Conservation (phyloP, 495 filamentous ascomycete genomes). For the Terfezia boudieri region DNA sequence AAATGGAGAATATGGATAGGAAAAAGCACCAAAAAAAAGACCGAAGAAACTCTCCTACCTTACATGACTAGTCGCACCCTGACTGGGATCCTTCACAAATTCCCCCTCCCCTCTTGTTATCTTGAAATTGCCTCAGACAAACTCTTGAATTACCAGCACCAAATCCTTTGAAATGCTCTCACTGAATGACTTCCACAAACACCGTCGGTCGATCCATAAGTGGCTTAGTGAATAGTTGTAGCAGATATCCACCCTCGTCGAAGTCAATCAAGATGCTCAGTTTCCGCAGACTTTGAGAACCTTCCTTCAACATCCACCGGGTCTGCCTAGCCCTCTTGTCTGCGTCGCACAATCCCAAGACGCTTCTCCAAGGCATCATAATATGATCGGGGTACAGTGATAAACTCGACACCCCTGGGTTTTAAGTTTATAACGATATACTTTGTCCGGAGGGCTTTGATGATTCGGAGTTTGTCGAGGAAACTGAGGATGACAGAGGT, state of each 20-base stretch:
- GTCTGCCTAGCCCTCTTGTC: not conserved
- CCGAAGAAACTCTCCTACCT: no score
- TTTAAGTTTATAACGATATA: constrained; percentile 64
- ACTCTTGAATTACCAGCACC: constrained; percentile 84
- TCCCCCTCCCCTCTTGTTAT: constrained; percentile 64
- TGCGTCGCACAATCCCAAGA: constrained; percentile 23
- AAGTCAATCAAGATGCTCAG: constrained; percentile 80
- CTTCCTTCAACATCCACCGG: constrained; percentile 26
- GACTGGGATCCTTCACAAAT: constrained; percentile 38
- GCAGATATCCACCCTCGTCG: constrained; percentile 64
- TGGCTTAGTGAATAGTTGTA: constrained; percentile 79
- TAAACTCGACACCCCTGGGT: constrained; percentile 68
- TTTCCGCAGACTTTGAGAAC: constrained; percentile 45
- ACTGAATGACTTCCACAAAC: constrained; percentile 83
- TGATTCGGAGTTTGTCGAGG: not conserved
- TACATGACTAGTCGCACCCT: no score
- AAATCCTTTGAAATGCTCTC: constrained; percentile 69
- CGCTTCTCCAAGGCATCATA: constrained; percentile 53
- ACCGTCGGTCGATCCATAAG: constrained; percentile 83
- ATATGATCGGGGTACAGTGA: constrained; percentile 59
- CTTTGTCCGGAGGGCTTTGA: constrained; percentile 42
- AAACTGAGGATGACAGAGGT: not conserved
- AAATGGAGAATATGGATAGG: no score
- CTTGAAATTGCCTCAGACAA: constrained; percentile 81
- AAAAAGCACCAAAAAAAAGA: no score